Conservation (phyloP, 768 basidiomycete species). For the Thelephora ganbajun region DNA sequence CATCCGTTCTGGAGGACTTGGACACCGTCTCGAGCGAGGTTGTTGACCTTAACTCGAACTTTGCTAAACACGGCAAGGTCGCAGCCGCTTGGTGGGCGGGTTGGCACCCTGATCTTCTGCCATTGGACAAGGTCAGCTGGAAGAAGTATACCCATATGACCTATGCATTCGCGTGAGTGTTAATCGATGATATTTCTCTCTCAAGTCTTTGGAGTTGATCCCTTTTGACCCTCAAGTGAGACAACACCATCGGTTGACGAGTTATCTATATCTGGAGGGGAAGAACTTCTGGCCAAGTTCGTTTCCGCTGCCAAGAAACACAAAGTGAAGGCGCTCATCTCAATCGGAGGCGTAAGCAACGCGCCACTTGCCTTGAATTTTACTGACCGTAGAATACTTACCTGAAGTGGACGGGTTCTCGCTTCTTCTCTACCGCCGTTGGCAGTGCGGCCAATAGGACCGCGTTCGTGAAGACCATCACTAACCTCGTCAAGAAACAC, state of each 20-base stretch:
- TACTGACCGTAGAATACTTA: background rate
- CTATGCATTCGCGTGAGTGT: conserved; percentile 50
- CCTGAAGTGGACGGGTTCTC: conserved; percentile 38
- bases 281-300: conserved; percentile 11
- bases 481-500: conserved; percentile 31
- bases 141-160: conserved; percentile 38
- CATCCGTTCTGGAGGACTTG: too few species aligned
- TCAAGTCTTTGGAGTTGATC: background rate
- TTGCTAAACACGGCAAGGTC: conserved; percentile 13
- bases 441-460: conserved; percentile 40
- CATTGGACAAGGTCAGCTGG: conserved; percentile 36
- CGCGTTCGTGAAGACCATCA: conserved; percentile 40
- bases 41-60: too few species aligned
- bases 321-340: conserved; percentile 43
- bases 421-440: conserved; percentile 44
- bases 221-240: background rate
- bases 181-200: too few species aligned
- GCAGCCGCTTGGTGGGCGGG: conserved; percentile 43
- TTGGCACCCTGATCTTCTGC: conserved; percentile 29
- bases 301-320: conserved; percentile 18
- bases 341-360: conserved; percentile 34
- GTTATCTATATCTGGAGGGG: conserved; percentile 10
- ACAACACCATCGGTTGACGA: conserved; percentile 11
- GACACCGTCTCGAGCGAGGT: too few species aligned
- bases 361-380: background rate